Evolutionary conservation across 352 stramenopile genomes (phyloP).

Genomic region (Globisporangium acanthophoron): DNA sequence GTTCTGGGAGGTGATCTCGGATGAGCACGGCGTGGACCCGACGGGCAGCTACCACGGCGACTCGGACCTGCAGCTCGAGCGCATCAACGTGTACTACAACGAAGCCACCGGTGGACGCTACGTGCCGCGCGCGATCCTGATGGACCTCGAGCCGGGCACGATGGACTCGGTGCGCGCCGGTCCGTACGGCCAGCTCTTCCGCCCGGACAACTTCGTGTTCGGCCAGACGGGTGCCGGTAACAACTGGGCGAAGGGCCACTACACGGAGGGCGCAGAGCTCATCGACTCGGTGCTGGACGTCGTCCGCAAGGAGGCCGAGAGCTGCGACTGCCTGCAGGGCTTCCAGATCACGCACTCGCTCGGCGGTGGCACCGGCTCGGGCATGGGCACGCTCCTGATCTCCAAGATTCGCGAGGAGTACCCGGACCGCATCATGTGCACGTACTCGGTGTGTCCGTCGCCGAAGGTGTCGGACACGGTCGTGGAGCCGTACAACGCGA

Average conservation of each 20-base stretch:
- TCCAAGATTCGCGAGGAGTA: slow-evolving; percentile 99
- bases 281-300: slow-evolving; percentile 99
- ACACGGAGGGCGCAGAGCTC: slow-evolving; percentile 98
- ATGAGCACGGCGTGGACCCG: slow-evolving; percentile 94
- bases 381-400: slow-evolving; percentile 99
- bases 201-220: slow-evolving; percentile 99
- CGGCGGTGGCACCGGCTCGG: slow-evolving; percentile 97
- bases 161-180: slow-evolving; percentile 98
- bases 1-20: slow-evolving; percentile 97
- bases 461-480: slow-evolving; percentile 98
- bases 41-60: slow-evolving; percentile 93
- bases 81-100: slow-evolving; percentile 99
- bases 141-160: slow-evolving; percentile 98
- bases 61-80: slow-evolving; percentile 95
- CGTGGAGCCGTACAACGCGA: slow-evolving; percentile 99
- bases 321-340: slow-evolving; percentile 97
- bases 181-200: slow-evolving; percentile 96
- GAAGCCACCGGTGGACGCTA: slow-evolving; percentile 96
- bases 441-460: slow-evolving; percentile 98
- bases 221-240: slow-evolving; percentile 97
- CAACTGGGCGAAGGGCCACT: slow-evolving; percentile 99
- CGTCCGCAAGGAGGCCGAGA: slow-evolving; percentile 97
- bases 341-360: slow-evolving; percentile 99
- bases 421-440: slow-evolving; percentile 99
- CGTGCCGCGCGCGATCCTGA: slow-evolving; percentile 97